Conservation (phyloP, 305 asterid genomes). For the Andrographis paniculata region DNA sequence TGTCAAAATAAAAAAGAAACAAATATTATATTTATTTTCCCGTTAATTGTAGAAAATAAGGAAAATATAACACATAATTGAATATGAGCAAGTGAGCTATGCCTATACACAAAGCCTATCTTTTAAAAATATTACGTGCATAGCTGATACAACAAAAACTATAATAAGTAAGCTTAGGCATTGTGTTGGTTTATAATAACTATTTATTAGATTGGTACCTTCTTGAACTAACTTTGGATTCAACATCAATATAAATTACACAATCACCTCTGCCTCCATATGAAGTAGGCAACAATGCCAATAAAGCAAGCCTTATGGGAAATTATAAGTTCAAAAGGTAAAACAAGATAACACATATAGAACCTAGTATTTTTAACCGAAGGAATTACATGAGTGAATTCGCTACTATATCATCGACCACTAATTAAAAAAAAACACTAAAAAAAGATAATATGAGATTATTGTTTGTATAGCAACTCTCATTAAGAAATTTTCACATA, state of each 20-base stretch:
- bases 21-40: no score
- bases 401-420: slow-evolving; percentile 10
- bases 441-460: neutral
- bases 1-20: no score
- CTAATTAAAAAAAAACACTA: neutral
- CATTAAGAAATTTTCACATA: neutral
- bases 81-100: no score
- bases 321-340: slow-evolving; percentile 37
- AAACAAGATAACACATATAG: slow-evolving; percentile 11
- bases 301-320: slow-evolving; percentile 70
- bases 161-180: slow-evolving; percentile 16
- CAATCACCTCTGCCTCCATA: slow-evolving; percentile 78
- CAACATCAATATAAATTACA: slow-evolving; percentile 74
- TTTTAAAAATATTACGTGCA: no score
- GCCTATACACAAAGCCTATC: no score
- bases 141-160: no score
- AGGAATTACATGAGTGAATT: slow-evolving; percentile 1
- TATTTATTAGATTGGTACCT: slow-evolving; percentile 35
- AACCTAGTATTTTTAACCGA: slow-evolving; percentile 15
- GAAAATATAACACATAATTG: no score
- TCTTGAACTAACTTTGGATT: slow-evolving; percentile 79
- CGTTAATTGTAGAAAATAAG: no score
- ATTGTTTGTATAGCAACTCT: neutral
- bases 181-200: slow-evolving; percentile 9
- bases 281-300: slow-evolving; percentile 68